Percentiles rank a stretch among this genome's conserved stretches.
Conservation (phyloP, 2,329 filamentous ascomycete genomes). For the Colletotrichum gloeosporioides region DNA sequence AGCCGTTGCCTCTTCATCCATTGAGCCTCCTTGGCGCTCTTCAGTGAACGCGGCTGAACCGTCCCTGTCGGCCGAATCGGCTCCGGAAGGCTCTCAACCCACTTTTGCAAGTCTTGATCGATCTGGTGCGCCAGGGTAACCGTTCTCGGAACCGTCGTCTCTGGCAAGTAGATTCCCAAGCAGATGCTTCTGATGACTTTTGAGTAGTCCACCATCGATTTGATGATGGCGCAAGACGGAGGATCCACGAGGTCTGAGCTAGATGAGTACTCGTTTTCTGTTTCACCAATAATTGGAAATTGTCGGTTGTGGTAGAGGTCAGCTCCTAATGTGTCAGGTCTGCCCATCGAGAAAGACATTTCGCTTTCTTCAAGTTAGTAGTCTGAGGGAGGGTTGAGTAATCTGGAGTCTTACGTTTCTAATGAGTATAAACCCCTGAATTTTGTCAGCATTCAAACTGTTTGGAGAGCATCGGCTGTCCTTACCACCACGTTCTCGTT, state of each 20-base stretch:
- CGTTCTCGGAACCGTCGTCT: slow-evolving; percentile 22
- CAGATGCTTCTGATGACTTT: slow-evolving; percentile 29
- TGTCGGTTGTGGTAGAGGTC: slow-evolving; percentile 53
- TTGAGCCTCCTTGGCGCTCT: slow-evolving; percentile 25
- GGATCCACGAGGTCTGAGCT: slow-evolving; percentile 25
- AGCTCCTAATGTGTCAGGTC: slow-evolving; percentile 52
- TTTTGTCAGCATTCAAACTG: neutral
- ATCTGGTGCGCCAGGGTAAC: slow-evolving; percentile 26
- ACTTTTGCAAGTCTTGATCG: slow-evolving; percentile 27
- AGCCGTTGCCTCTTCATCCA: slow-evolving; percentile 32
- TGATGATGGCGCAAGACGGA: slow-evolving; percentile 30
- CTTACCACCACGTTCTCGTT: slow-evolving; percentile 52
- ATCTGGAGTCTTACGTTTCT: slow-evolving; percentile 39
- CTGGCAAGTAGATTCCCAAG: slow-evolving; percentile 28
- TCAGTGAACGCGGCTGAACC: slow-evolving; percentile 14
- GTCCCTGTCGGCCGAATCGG: slow-evolving; percentile 24
- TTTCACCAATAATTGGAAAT: slow-evolving; percentile 28
- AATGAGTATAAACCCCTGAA: slow-evolving; percentile 47
- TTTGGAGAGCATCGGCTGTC: neutral
- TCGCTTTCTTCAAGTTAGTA: slow-evolving; percentile 33
- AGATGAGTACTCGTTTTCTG: neutral
- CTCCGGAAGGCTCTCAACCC: slow-evolving; percentile 26
- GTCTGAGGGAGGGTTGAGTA: neutral
- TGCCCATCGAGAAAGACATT: slow-evolving; percentile 52
- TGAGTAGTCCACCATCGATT: slow-evolving; percentile 31